Evolutionary conservation across 768 basidiomycete species (phyloP).

Genomic region (Boletus coccyginus): DNA sequence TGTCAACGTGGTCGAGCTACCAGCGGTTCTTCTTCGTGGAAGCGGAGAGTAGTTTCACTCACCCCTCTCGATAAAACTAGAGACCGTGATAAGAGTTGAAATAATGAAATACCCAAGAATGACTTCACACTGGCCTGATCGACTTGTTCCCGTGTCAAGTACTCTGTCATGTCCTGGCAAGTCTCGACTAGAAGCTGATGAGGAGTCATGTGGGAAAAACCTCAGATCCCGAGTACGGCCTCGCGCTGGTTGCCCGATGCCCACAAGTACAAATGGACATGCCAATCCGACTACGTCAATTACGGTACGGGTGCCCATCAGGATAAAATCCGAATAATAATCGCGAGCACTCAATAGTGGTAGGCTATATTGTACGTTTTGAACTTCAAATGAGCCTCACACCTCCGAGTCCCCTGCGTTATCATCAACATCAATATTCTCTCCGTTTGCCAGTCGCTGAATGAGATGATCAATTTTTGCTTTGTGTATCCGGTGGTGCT

Average conservation of each 20-base stretch:
- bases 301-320: not conserved
- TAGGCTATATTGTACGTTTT: slow-evolving; percentile 3
- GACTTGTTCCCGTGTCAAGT: slow-evolving; percentile 55
- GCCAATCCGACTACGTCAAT: slow-evolving; percentile 1
- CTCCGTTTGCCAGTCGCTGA: slow-evolving; percentile 55
- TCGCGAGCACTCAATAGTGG: not conserved
- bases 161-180: slow-evolving; percentile 30
- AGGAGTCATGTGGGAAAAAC: not conserved
- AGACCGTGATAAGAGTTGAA: not conserved
- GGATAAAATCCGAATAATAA: not conserved
- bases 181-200: not conserved
- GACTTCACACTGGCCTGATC: slow-evolving; percentile 43
- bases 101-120: not conserved
- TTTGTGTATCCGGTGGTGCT: slow-evolving; percentile 87
- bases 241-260: too few species aligned
- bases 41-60: slow-evolving; percentile 15
- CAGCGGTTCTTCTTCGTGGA: not conserved
- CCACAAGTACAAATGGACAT: too few species aligned
- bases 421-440: slow-evolving; percentile 42
- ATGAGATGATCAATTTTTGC: slow-evolving; percentile 82
- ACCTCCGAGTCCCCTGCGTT: slow-evolving; percentile 25
- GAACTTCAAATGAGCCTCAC: slow-evolving; percentile 9
- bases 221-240: not conserved
- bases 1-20: slow-evolving; percentile 25
- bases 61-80: slow-evolving; percentile 64